Percentiles rank a stretch among this genome's conserved stretches.
Evolutionary conservation across 192 early-diverging fungal species (phyloP).

Genomic region (Backusella mclennaniae): DNA sequence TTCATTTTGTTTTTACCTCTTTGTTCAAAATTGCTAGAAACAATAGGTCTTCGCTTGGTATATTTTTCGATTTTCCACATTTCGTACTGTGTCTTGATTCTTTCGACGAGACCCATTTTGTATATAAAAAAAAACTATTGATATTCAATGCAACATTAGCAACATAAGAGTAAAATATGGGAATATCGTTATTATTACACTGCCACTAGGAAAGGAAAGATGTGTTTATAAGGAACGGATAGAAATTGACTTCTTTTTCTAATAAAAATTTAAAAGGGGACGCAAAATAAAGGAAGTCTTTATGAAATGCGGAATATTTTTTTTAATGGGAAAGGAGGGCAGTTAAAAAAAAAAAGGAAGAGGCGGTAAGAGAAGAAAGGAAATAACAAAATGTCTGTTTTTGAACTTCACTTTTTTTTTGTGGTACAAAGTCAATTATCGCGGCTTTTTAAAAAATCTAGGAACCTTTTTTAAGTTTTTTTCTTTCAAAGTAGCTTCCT

Average conservation of each 20-base stretch:
- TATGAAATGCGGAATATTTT: too few species aligned
- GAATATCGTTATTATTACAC: not conserved
- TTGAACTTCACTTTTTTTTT: too few species aligned
- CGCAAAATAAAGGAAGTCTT: too few species aligned
- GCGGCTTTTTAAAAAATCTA: too few species aligned
- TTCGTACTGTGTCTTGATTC: conserved; percentile 21
- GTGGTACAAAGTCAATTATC: too few species aligned
- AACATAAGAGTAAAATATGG: not conserved
- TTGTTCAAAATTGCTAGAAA: conserved; percentile 24
- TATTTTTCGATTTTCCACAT: conserved; percentile 32
- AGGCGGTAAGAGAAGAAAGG: too few species aligned
- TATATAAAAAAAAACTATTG: not conserved
- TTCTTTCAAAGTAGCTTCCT: too few species aligned
- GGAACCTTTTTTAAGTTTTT: too few species aligned
- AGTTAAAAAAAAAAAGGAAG: too few species aligned
- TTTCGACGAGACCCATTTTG: conserved; percentile 28
- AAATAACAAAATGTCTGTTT: too few species aligned
- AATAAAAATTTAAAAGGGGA: too few species aligned
- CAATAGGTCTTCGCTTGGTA: conserved; percentile 25
- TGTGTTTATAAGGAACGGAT: not conserved
- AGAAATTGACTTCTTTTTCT: not conserved
- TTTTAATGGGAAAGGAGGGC: too few species aligned
- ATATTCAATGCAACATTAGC: not conserved
- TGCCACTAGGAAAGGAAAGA: not conserved
- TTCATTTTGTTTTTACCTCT: conserved; percentile 13